Percentiles rank a stretch among this genome's conserved stretches.
Conservation (phyloP, 2,329 filamentous ascomycete species). For the Penicillium sp. region DNA sequence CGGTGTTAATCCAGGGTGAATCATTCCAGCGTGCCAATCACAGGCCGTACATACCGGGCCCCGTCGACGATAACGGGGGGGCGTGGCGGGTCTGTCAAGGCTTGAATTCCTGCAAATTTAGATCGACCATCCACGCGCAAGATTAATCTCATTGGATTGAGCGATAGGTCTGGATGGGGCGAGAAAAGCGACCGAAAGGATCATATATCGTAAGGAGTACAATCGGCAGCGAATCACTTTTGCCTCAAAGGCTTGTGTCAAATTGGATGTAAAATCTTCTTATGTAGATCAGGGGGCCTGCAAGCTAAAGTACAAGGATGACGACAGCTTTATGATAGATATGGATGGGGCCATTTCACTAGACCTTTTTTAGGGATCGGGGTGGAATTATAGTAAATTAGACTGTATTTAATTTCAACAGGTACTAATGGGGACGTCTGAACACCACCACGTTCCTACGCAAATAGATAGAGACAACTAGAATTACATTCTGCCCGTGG, state of each 20-base stretch:
- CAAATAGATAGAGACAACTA: neutral
- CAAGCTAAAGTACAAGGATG: constrained; percentile 13
- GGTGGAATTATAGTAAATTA: constrained; percentile 1
- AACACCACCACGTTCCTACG: neutral
- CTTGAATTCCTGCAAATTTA: constrained; percentile 29
- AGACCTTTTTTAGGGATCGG: neutral
- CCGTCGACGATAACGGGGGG: constrained; percentile 24
- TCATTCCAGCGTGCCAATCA: constrained; percentile 26
- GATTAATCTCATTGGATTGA: neutral
- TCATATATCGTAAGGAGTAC: neutral
- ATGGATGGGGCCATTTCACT: constrained; percentile 11
- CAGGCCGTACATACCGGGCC: constrained; percentile 17
- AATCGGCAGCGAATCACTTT: neutral
- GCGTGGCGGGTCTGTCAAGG: constrained; percentile 24
- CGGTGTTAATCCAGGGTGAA: constrained; percentile 15
- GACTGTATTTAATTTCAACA: neutral
- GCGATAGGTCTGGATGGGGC: neutral
- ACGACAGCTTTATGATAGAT: constrained; percentile 16
- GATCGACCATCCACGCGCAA: constrained; percentile 16
- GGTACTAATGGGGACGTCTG: neutral
- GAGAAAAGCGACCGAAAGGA: neutral
- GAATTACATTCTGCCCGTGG: neutral
- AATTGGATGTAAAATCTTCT: neutral
- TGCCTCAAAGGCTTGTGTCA: neutral
- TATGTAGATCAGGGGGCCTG: constrained; percentile 16